Base-by-base conservation (phyloP, 768 basidiomycete genomes). In the Exsudoporus frostii region DNA sequence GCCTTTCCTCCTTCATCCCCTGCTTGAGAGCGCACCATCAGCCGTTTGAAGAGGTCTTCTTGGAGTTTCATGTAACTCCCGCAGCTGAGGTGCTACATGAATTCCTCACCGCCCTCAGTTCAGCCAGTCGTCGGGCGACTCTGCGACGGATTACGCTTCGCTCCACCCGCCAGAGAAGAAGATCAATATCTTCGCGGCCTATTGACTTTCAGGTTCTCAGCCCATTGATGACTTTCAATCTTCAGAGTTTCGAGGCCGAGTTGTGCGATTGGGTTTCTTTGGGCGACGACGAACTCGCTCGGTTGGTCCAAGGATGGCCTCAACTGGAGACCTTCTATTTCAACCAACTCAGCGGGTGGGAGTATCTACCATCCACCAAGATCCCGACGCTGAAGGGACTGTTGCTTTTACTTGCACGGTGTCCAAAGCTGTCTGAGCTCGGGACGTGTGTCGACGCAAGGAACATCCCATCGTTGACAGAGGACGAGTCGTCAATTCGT, bases 1-100 rank as follows among this genome's bases (percentile, higher is more conserved):
- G 45, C 7, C 45, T 59, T 40, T 54, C 45, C 15, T 50, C 51
- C 25, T n/a, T 59, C 19, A 50, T 27, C 10, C 58, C 56, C 2
- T 46, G 9, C 24, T 44, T 59, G 10, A 38, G 14, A 39, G 47
- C 51, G 7, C 24, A 52, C 14, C 32, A 47, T 25, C 58, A 58
- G 22, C 51, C 48, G 13, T 53, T 59, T 25, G 48, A 46, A 36
- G 45, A 42, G 6, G 37, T 59, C 20, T 36, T n/a, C 22, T 41
- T 59, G 10, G 7, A 37, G 1, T 39, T 36, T 36, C n/a, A 4
- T 19, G 5, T 17, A 1, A 4, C 17, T 43, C 25, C 22, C 8
- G 11, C 27, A 8, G 17, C 48, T 13, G 37, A n/a, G 13, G 41
- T 41, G 9, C 24, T 47, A 14, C 51, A 50, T 22, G 56, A 54